phyloP scores from a whole-genome alignment of 202 grass and related monocot genomes.

The Setaria viridis region DNA sequence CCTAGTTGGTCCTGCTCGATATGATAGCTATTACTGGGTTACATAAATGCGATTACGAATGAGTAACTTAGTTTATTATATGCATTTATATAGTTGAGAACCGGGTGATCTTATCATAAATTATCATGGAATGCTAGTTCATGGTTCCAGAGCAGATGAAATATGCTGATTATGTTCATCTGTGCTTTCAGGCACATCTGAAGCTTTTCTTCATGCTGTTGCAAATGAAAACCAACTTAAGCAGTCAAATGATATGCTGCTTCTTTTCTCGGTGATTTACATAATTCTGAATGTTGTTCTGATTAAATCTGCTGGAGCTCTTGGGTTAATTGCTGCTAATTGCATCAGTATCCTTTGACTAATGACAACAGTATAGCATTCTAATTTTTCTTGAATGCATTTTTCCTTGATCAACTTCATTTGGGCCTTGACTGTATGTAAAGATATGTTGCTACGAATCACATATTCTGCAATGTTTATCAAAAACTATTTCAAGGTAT shows the following conservation, averaged over 20 bases:
- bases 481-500: conserved; percentile 89
- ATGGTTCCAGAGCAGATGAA: not conserved
- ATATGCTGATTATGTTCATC: conserved; percentile 21
- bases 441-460: conserved; percentile 93
- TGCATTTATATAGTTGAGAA: conserved; percentile 8
- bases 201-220: conserved; percentile 96
- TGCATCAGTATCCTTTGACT: conserved; percentile 84
- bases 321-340: conserved; percentile 96
- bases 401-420: conserved; percentile 33
- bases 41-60: conserved; percentile 9
- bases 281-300: conserved; percentile 72
- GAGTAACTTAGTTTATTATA: not conserved
- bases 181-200: conserved; percentile 75
- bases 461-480: conserved; percentile 85
- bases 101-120: not conserved
- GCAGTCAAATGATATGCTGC: conserved; percentile 85
- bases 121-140: conserved; percentile 21
- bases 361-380: conserved; percentile 22
- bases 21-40: not conserved
- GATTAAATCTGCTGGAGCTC: conserved; percentile 78
- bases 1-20: not conserved
- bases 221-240: conserved; percentile 90
- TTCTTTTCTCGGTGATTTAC: conserved; percentile 91
- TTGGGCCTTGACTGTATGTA: conserved; percentile 60
- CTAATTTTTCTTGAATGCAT: conserved; percentile 40